Conservation (phyloP, 768 basidiomycete species). For the Rhizopogon salebrosus region DNA sequence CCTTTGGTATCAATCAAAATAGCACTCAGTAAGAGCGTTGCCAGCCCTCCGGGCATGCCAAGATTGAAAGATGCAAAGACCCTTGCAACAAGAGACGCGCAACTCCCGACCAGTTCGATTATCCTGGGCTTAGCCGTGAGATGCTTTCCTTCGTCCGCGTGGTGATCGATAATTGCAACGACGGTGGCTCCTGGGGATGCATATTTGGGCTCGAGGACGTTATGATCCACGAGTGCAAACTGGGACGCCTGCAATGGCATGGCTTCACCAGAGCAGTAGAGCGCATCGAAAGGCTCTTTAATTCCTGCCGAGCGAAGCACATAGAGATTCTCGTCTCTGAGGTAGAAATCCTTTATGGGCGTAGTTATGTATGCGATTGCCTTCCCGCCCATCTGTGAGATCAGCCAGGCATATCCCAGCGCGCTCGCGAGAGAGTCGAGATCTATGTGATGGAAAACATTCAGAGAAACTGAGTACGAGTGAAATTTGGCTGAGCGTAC, state of each 20-base stretch:
- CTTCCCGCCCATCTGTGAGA: conserved; percentile 44
- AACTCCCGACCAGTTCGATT: conserved; percentile 71
- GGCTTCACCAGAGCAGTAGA: conserved; percentile 67
- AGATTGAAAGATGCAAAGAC: conserved; percentile 13
- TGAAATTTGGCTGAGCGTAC: conserved; percentile 34
- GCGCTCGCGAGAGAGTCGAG: conserved; percentile 87
- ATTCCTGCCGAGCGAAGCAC: background rate
- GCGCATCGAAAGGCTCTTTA: conserved; percentile 33
- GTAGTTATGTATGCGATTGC: conserved; percentile 73
- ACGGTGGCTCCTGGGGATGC: conserved; percentile 43
- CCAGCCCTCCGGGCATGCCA: conserved; percentile 51
- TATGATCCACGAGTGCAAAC: conserved; percentile 91
- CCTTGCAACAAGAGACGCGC: conserved; percentile 60
- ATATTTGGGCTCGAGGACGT: conserved; percentile 52
- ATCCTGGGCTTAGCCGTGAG: conserved; percentile 63
- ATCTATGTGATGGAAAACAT: conserved; percentile 42
- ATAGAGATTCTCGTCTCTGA: conserved; percentile 52
- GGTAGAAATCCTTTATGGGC: conserved; percentile 56
- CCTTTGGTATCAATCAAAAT: conserved; percentile 87
- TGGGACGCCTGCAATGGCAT: conserved; percentile 35
- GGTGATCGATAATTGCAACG: conserved; percentile 83
- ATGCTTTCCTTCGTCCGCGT: conserved; percentile 71
- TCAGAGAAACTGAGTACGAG: background rate
- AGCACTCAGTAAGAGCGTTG: conserved; percentile 72
- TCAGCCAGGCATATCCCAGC: conserved; percentile 77